Base-by-base conservation (phyloP, 2,329 filamentous ascomycete species). In the Aspergillus cejpii region DNA sequence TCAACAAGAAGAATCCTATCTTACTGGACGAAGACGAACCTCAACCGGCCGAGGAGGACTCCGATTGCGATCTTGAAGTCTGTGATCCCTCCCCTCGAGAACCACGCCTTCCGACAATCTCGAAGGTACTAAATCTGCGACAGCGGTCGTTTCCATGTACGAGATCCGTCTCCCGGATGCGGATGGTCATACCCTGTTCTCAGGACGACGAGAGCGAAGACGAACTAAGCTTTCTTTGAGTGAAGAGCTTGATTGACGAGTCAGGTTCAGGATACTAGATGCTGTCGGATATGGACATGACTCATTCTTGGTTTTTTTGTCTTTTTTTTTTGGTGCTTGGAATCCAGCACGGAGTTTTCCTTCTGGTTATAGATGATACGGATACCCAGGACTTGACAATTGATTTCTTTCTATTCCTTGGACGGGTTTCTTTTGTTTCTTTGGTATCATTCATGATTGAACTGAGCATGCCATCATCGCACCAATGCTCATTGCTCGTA, bases 181-280 rank as follows among this genome's bases (percentile, higher is more conserved):
- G 39, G 28, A 49, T 44, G 10, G 44, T 54, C n/a, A 57, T 62
- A 33, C 53, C 63, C 10, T 60, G 51, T 36, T 58, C 58, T 1
- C 47, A 57, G 15, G 60, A 62, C 17, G 60, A 58, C 6, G 58
- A 60, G 19, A 67, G 64, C 33, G 63, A 68, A n/a, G 64, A 68
- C 41, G 65, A 68, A 49, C 54, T 68, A 15, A 66, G 62, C 50
- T 67, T 65, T 50, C 42, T 68, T 6, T 65, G 41, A 56, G 28
- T 23, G 14, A 11, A n/a, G 11, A 19, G n/a, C 15, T 6, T 17
- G 21, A 38, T 43, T 15, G 31, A 19, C 11, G 23, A 19, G n/a
- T n/a, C n/a, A n/a, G n/a, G n/a, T n/a, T n/a, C n/a, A n/a, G n/a
- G n/a, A 33, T 17, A 15, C 1, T 10, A 19, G 7, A 19, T 8